These are phyloP conservation scores for Puccinellia tenuiflora DNA, from an alignment of 176 grass and related monocot genomes.

Conservation along the genomic window DNA sequence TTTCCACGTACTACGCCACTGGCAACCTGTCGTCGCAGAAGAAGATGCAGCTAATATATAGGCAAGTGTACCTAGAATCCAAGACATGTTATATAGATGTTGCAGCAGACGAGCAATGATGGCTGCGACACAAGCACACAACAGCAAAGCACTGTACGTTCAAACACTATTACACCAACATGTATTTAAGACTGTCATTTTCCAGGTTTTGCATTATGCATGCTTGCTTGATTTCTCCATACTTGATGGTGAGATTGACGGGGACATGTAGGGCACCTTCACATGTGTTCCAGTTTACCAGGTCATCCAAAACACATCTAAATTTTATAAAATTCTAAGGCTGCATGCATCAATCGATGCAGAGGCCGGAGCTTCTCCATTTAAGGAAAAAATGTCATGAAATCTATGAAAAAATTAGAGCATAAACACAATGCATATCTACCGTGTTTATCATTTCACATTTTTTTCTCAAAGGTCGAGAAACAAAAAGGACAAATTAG, in stretches of 20 bases:
- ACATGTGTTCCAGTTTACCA: too few species aligned
- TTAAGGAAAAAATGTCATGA: too few species aligned
- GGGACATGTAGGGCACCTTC: neutral
- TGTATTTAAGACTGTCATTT: neutral
- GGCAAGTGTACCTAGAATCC: neutral
- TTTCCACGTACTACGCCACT: neutral
- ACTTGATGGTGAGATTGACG: neutral
- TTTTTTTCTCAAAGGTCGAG: neutral
- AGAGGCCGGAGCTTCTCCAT: too few species aligned
- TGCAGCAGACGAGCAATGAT: neutral
- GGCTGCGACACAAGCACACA: neutral
- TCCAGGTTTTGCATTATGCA: neutral
- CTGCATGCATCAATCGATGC: too few species aligned
- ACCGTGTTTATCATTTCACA: neutral
- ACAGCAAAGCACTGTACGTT: neutral
- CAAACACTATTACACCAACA: neutral
- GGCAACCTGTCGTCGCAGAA: neutral
- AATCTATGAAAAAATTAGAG: neutral
- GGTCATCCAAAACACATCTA: neutral
- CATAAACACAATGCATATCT: neutral
- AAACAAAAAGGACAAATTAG: too few species aligned
- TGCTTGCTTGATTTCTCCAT: neutral
- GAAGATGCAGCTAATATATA: neutral
- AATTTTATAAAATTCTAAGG: neutral
- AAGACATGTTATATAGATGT: neutral